Conservation (phyloP, 1,284 basidiomycete genomes). For the Retiboletus fuscus region DNA sequence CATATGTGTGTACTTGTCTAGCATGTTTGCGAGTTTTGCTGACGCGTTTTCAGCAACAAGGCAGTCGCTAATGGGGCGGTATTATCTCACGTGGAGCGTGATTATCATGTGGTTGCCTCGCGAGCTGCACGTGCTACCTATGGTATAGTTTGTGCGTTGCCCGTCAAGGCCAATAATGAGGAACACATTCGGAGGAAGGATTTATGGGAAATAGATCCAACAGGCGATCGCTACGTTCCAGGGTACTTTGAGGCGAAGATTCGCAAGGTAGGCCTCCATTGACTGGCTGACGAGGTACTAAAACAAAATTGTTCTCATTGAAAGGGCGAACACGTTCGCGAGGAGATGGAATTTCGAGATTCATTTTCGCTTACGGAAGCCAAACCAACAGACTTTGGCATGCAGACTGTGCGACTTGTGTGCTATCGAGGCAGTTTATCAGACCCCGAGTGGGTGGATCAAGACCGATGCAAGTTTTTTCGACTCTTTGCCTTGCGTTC, state of each 20-base stretch:
- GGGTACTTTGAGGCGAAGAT: conserved; percentile 20
- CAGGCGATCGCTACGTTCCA: conserved; percentile 21
- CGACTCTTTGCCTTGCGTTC: neutral
- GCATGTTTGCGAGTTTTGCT: neutral
- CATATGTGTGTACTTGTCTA: conserved; percentile 24
- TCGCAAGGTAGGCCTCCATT: neutral
- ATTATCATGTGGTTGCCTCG: conserved; percentile 50
- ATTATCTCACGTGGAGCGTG: conserved; percentile 53
- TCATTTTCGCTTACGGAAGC: conserved; percentile 16
- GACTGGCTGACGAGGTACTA: too few species aligned
- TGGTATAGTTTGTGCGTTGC: conserved; percentile 18
- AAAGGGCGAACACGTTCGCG: conserved; percentile 5
- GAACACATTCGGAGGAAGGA: conserved; percentile 18
- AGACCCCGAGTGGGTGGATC: conserved; percentile 28
- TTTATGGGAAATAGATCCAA: conserved; percentile 19
- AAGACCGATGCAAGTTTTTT: conserved; percentile 18
- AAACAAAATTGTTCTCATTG: too few species aligned
- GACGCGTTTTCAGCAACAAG: conserved; percentile 55
- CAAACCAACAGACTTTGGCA: conserved; percentile 16
- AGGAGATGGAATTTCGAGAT: conserved; percentile 16
- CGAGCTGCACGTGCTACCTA: conserved; percentile 57
- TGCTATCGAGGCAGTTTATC: conserved; percentile 22
- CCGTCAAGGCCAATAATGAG: conserved; percentile 6
- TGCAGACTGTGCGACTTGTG: conserved; percentile 12
- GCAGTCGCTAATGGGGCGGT: conserved; percentile 65